Evolutionary conservation across 2,329 filamentous ascomycete species (phyloP).

Genomic region (Nemania serpens): DNA sequence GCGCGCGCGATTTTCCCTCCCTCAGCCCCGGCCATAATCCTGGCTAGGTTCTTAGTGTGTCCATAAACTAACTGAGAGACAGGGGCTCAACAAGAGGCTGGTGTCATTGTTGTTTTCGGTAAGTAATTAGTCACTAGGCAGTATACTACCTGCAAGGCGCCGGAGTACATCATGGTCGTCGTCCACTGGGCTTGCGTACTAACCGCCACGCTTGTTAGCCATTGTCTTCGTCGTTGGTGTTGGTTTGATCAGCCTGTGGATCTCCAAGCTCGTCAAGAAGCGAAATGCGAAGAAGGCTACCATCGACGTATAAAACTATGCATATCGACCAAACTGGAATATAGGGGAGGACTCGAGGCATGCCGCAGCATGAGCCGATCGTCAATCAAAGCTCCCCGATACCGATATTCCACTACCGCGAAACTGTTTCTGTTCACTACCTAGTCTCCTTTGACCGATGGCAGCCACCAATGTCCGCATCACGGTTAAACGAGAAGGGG

Average conservation of each 20-base stretch:
- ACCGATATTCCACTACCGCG: slow-evolving; percentile 32
- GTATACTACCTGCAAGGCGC: not conserved
- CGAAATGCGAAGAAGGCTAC: slow-evolving; percentile 38
- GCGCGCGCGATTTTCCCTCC: not conserved
- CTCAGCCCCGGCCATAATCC: not conserved
- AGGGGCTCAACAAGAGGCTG: slow-evolving; percentile 41
- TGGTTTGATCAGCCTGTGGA: slow-evolving; percentile 39
- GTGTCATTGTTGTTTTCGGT: slow-evolving; percentile 43
- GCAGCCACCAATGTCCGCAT: slow-evolving; percentile 26
- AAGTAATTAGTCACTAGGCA: slow-evolving; percentile 4
- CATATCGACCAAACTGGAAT: slow-evolving; percentile 13
- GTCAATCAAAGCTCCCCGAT: slow-evolving; percentile 29
- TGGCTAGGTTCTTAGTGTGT: not conserved
- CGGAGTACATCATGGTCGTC: not conserved
- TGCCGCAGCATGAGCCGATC: slow-evolving; percentile 19
- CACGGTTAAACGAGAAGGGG: slow-evolving; percentile 21
- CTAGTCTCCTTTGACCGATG: slow-evolving; percentile 26
- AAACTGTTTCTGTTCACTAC: slow-evolving; percentile 22
- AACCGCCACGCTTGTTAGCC: slow-evolving; percentile 24
- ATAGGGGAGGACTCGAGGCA: slow-evolving; percentile 14
- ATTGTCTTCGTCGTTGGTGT: slow-evolving; percentile 43
- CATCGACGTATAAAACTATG: slow-evolving; percentile 30
- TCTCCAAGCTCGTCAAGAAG: slow-evolving; percentile 38
- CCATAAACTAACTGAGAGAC: slow-evolving; percentile 25
- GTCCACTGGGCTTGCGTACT: slow-evolving; percentile 4